Conservation (phyloP, 768 basidiomycete genomes). For the Roridomyces roridus region DNA sequence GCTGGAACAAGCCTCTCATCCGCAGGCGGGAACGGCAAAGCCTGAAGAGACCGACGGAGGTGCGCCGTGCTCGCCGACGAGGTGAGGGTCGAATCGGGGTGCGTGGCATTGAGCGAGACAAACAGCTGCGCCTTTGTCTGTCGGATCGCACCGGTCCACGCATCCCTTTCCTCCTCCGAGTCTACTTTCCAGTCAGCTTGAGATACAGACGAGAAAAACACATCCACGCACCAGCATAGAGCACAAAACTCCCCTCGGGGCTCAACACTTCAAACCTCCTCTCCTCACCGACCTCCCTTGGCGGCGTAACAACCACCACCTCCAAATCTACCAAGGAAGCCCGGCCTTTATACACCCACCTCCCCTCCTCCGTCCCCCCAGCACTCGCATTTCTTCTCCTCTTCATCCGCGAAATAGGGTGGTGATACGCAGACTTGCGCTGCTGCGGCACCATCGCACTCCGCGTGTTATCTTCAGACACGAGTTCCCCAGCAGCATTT, state of each 20-base stretch:
- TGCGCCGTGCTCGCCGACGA: slow-evolving; percentile 80
- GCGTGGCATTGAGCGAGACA: slow-evolving; percentile 69
- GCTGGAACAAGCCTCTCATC: slow-evolving; percentile 48
- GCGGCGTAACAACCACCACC: slow-evolving; percentile 66
- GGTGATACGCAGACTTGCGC: slow-evolving; percentile 31
- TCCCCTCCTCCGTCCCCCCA: slow-evolving; percentile 54
- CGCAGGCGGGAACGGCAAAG: slow-evolving; percentile 69
- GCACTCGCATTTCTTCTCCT: slow-evolving; percentile 36
- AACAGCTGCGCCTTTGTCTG: slow-evolving; percentile 74
- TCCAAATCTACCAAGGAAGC: slow-evolving; percentile 77
- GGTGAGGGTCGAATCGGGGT: slow-evolving; percentile 83
- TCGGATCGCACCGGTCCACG: slow-evolving; percentile 73
- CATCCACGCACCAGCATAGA: slow-evolving; percentile 64
- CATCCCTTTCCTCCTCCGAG: slow-evolving; percentile 60
- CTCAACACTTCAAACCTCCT: slow-evolving; percentile 75
- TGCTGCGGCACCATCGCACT: slow-evolving; percentile 26
- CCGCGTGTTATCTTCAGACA: not conserved
- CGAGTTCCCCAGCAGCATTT: slow-evolving; percentile 16
- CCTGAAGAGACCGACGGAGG: slow-evolving; percentile 74
- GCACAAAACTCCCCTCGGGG: slow-evolving; percentile 77
- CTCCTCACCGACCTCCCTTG: slow-evolving; percentile 56
- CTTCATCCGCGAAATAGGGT: slow-evolving; percentile 23
- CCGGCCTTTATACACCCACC: slow-evolving; percentile 76
- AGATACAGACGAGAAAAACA: not conserved
- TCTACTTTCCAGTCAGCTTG: slow-evolving; percentile 36